phyloP scores from a whole-genome alignment of 2,329 filamentous ascomycete genomes.

The Ascochyta koolunga region DNA sequence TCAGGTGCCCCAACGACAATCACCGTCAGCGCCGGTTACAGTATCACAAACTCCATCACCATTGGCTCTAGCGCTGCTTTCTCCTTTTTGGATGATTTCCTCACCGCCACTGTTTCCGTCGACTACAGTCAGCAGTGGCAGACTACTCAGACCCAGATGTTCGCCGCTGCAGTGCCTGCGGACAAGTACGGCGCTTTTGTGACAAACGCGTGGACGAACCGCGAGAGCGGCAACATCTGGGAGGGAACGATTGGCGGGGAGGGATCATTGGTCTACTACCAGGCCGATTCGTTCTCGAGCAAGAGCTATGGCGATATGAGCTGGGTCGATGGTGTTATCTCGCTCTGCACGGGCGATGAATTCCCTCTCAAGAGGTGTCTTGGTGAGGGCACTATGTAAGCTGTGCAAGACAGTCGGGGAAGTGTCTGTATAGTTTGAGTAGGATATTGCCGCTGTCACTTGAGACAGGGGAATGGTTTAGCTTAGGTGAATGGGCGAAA shows the following conservation, averaged over 20 bases:
- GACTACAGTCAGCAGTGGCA: constrained; percentile 43
- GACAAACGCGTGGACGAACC: constrained; percentile 46
- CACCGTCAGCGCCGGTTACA: constrained; percentile 45
- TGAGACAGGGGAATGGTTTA: too few species aligned
- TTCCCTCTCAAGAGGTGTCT: constrained; percentile 50
- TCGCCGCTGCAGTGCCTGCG: constrained; percentile 42
- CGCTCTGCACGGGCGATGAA: constrained; percentile 45
- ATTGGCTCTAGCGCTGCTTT: constrained; percentile 27
- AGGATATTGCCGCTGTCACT: too few species aligned
- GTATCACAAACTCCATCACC: constrained; percentile 41
- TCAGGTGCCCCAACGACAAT: constrained; percentile 31
- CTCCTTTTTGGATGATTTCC: constrained; percentile 34
- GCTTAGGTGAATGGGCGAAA: too few species aligned
- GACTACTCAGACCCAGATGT: constrained; percentile 38
- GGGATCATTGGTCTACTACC: constrained; percentile 32
- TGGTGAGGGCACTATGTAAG: constrained; percentile 42
- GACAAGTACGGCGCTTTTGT: constrained; percentile 51
- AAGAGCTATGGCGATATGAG: constrained; percentile 41
- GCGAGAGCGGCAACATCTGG: constrained; percentile 45
- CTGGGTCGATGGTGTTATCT: constrained; percentile 52
- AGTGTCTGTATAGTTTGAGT: too few species aligned
- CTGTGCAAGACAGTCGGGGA: too few species aligned
- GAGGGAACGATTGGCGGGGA: constrained; percentile 44
- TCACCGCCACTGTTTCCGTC: constrained; percentile 32
- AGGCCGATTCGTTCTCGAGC: constrained; percentile 44